phyloP scores from a whole-genome alignment of 2,329 filamentous ascomycete species.

The Aspergillus fructus region DNA sequence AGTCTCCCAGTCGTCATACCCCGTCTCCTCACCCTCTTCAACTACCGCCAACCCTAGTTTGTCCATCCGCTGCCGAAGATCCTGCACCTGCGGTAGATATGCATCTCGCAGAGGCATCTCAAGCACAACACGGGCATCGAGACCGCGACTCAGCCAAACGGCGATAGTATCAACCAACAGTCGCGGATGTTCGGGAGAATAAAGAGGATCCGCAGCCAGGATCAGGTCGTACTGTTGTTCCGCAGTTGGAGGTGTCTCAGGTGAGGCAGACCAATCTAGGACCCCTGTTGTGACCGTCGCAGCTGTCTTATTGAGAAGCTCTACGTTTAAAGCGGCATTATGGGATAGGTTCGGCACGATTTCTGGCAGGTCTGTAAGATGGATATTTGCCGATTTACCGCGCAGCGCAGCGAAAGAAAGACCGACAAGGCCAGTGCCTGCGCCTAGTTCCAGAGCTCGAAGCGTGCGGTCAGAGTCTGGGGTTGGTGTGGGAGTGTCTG shows the following conservation, averaged over 20 bases:
- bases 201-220: slow-evolving; percentile 82
- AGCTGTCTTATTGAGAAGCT: slow-evolving; percentile 54
- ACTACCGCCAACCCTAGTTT: slow-evolving; percentile 53
- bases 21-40: slow-evolving; percentile 48
- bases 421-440: slow-evolving; percentile 88
- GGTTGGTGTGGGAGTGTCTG: slow-evolving; percentile 16
- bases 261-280: slow-evolving; percentile 66
- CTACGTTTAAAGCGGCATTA: slow-evolving; percentile 67
- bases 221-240: slow-evolving; percentile 60
- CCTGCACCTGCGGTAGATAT: slow-evolving; percentile 60
- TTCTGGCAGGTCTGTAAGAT: slow-evolving; percentile 78
- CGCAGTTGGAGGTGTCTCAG: slow-evolving; percentile 26
- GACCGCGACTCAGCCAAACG: slow-evolving; percentile 60
- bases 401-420: slow-evolving; percentile 77
- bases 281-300: slow-evolving; percentile 63
- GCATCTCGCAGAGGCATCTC: slow-evolving; percentile 78
- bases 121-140: slow-evolving; percentile 66
- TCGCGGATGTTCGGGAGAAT: slow-evolving; percentile 76
- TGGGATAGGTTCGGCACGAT: slow-evolving; percentile 78
- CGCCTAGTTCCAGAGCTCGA: slow-evolving; percentile 72
- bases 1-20: slow-evolving; percentile 50
- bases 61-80: slow-evolving; percentile 64
- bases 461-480: slow-evolving; percentile 24
- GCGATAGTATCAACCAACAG: slow-evolving; percentile 71
- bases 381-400: slow-evolving; percentile 55